Percentiles rank a stretch among this genome's conserved stretches.
Evolutionary conservation across 495 filamentous ascomycete species (phyloP).

Genomic region (Penicillium riverlandense): DNA sequence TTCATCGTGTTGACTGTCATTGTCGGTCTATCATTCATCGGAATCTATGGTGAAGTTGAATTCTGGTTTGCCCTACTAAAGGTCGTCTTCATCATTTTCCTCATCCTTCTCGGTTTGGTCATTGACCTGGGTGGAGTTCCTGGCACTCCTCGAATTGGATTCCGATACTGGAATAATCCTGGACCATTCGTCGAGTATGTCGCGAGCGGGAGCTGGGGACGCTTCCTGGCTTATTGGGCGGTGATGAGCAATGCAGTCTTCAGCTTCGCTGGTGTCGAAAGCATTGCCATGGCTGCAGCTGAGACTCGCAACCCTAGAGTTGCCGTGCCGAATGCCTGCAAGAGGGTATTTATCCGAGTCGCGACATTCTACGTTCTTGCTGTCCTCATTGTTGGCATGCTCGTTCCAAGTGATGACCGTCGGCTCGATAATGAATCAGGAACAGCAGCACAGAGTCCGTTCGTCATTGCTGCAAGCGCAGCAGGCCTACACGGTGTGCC

Average conservation of each 20-base stretch:
- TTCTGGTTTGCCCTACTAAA: conserved; percentile 37
- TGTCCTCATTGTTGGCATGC: conserved; percentile 39
- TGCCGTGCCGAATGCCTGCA: conserved; percentile 39
- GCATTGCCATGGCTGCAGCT: conserved; percentile 44
- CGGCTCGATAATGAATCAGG: conserved; percentile 36
- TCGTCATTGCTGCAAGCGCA: conserved; percentile 43
- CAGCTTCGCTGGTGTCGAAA: conserved; percentile 50
- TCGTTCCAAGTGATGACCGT: conserved; percentile 39
- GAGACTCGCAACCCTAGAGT: conserved; percentile 37
- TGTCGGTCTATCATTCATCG: conserved; percentile 46
- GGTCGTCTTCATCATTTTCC: conserved; percentile 43
- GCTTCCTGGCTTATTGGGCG: conserved; percentile 53
- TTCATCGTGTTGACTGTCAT: conserved; percentile 48
- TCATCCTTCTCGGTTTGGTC: conserved; percentile 45
- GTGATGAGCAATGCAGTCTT: conserved; percentile 55
- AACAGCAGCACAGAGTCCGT: conserved; percentile 39
- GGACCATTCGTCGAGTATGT: conserved; percentile 46
- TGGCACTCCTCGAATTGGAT: conserved; percentile 26
- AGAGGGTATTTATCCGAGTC: conserved; percentile 36
- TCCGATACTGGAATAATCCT: conserved; percentile 46
- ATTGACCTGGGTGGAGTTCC: conserved; percentile 33
- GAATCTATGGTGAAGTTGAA: conserved; percentile 38
- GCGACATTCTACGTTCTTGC: conserved; percentile 38
- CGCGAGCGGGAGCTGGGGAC: conserved; percentile 25
- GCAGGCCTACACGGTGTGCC: conserved; percentile 39